These are phyloP conservation scores for Graphiopsis chlorocephala DNA, from an alignment of 2,329 filamentous ascomycete species.

Conservation along the genomic window DNA sequence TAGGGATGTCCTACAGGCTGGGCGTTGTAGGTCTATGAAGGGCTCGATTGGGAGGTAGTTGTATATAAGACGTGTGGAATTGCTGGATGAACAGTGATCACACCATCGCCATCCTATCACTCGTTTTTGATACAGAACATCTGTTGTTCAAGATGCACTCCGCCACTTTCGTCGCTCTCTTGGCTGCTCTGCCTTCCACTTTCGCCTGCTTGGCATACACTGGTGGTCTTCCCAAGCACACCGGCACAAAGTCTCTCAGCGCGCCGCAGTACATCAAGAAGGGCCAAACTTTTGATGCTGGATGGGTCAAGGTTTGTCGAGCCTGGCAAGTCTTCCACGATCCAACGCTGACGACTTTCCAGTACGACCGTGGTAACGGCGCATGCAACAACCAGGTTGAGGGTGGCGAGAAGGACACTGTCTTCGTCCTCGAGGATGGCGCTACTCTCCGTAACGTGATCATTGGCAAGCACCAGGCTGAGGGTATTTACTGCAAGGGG, in stretches of 20 bases:
- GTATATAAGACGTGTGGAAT: not conserved
- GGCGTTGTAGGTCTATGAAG: not conserved
- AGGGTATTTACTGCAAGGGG: conserved; percentile 53
- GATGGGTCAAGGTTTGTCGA: conserved; percentile 28
- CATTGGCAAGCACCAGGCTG: conserved; percentile 52
- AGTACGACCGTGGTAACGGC: conserved; percentile 39
- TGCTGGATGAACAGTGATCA: not conserved
- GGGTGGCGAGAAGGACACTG: conserved; percentile 46
- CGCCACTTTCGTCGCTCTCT: conserved; percentile 17
- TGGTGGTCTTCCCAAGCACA: conserved; percentile 19
- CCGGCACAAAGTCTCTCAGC: conserved; percentile 18
- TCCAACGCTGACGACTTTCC: not conserved
- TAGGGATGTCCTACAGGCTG: not conserved
- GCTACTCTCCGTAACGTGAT: conserved; percentile 54
- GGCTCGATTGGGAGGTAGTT: not conserved
- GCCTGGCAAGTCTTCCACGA: no score
- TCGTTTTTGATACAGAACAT: not conserved
- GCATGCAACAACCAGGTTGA: conserved; percentile 46
- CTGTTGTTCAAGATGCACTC: conserved; percentile 9
- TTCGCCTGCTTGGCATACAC: conserved; percentile 22
- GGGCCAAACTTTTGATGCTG: conserved; percentile 40
- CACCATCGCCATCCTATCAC: not conserved
- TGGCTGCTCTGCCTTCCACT: conserved; percentile 25
- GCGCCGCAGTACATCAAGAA: conserved; percentile 43
- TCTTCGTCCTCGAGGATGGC: conserved; percentile 54